Evolutionary conservation across 1,284 basidiomycete species (phyloP).

Genomic region (Sphagnurus paluster): DNA sequence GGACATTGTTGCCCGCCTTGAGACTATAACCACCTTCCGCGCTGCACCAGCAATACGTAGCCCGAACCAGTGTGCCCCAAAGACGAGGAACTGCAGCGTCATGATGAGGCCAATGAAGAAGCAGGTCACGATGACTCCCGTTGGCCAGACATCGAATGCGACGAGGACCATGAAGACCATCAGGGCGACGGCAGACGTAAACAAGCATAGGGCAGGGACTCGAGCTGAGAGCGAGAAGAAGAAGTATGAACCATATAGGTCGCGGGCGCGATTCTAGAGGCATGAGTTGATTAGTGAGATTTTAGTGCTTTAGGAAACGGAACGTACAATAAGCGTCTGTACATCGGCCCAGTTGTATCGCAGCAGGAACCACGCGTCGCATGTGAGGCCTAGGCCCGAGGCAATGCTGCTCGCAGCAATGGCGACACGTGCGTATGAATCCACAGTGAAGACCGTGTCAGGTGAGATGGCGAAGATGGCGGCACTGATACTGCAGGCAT

Average conservation of each 20-base stretch:
- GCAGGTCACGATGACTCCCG: slow-evolving; percentile 56
- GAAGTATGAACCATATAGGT: slow-evolving; percentile 58
- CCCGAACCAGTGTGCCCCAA: slow-evolving; percentile 37
- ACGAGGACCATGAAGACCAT: slow-evolving; percentile 60
- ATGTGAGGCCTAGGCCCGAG: slow-evolving; percentile 60
- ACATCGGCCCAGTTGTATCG: slow-evolving; percentile 52
- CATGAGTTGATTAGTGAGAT: not conserved
- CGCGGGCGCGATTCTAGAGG: slow-evolving; percentile 48
- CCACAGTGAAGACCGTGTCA: slow-evolving; percentile 47
- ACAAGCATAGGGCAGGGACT: slow-evolving; percentile 58
- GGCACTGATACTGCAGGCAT: slow-evolving; percentile 50
- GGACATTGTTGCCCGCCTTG: no score
- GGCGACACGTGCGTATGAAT: slow-evolving; percentile 41
- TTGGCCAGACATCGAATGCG: slow-evolving; percentile 61
- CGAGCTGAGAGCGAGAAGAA: slow-evolving; percentile 68
- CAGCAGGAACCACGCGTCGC: slow-evolving; percentile 63
- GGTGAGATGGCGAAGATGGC: slow-evolving; percentile 62
- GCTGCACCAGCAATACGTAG: not conserved
- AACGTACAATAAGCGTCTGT: slow-evolving; percentile 51
- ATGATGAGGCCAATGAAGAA: slow-evolving; percentile 56
- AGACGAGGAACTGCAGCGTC: slow-evolving; percentile 66
- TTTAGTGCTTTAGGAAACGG: not conserved
- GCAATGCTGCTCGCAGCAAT: slow-evolving; percentile 57
- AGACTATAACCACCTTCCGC: no score
- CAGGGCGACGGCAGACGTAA: slow-evolving; percentile 51